Evolutionary conservation across 2,329 filamentous ascomycete genomes (phyloP), one percentile per base, ranked within the genome.

Genomic region (Pseudogymnoascus sp.): DNA sequence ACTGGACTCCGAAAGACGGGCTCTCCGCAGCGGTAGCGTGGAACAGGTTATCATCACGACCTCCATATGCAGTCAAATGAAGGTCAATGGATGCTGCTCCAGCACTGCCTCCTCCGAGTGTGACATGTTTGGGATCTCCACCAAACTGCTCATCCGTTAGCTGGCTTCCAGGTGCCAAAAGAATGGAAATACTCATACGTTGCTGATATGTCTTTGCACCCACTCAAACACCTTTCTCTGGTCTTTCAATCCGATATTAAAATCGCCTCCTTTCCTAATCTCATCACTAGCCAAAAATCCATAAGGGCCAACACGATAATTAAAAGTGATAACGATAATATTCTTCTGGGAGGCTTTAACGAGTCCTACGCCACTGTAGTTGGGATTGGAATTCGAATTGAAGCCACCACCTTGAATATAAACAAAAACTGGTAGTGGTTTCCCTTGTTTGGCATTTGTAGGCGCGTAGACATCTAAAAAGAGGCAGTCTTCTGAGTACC

Each of bases 261-360:
- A 71, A 64, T 80, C 82, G 2, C 83, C 81, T 4, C 75, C 67
- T 67, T 70, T 69, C 34, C 75, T 67, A 1, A 86, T 74, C 68
- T 87, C 81, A 14, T 81, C 75, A 63, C 84, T 79, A 1, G 84
- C 83, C 11, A 93, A 78, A 71, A 92, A 93, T 0, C 90, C 89
- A 68, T 86, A 91, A 0, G 83, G 81, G 0, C 89, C 89, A 10
- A 93, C 87, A 4, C 90, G 85, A 71, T 93, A 92, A 74, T 91
- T 92, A 75, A 90, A 82, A 8, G 80, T 86, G 1, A 93, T 87
- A 0, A 91, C 83, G 0, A 93, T 76, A 26, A 91, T 86, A 57
- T 83, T 79, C 64, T 82, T 76, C 39, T 80, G 78, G 16, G 83
- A 82, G 0, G 85, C 86, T 31, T 78, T 72, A 29, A 87, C 78